Evolutionary conservation across 352 stramenopile genomes (phyloP).

Genomic region (Pythium apleroticum): DNA sequence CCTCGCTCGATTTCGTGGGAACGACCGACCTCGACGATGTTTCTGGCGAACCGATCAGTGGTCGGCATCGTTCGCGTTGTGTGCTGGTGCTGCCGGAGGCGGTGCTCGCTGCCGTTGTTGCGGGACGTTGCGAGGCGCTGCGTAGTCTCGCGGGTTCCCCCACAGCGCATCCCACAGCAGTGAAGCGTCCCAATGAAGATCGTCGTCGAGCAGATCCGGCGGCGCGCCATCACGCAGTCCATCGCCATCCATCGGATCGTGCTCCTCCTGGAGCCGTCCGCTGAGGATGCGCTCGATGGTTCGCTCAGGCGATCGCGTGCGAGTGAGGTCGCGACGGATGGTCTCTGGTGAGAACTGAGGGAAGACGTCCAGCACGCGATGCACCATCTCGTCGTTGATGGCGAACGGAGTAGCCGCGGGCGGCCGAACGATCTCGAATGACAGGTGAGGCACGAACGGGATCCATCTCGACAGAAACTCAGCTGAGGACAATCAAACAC

Average conservation of each 20-base stretch:
- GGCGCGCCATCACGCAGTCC: constrained; percentile 19
- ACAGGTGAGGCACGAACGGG: constrained; percentile 64
- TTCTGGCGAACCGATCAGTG: not conserved
- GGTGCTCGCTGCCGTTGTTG: not conserved
- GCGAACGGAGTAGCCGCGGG: constrained; percentile 35
- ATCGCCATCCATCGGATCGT: constrained; percentile 21
- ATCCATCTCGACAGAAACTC: constrained; percentile 71
- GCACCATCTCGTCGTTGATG: constrained; percentile 71
- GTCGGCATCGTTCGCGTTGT: not conserved
- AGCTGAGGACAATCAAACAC: constrained; percentile 27
- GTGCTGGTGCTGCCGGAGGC: not conserved
- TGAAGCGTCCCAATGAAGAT: constrained; percentile 20
- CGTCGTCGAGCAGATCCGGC: constrained; percentile 12
- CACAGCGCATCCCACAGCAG: constrained; percentile 21
- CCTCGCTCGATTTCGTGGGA: too few species aligned
- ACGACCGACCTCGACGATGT: too few species aligned
- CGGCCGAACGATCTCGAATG: constrained; percentile 75
- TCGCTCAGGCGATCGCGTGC: constrained; percentile 57
- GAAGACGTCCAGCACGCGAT: constrained; percentile 76
- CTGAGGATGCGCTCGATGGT: constrained; percentile 77
- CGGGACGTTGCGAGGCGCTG: not conserved
- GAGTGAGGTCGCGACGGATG: constrained; percentile 51
- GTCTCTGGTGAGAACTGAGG: constrained; percentile 63
- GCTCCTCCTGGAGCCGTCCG: constrained; percentile 39
- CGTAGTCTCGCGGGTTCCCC: constrained; percentile 1